A percentile compares a stretch with the other conserved stretches of the same genome.
Conservation (phyloP, 2,329 filamentous ascomycete genomes). For the Acrocalymma vagum region DNA sequence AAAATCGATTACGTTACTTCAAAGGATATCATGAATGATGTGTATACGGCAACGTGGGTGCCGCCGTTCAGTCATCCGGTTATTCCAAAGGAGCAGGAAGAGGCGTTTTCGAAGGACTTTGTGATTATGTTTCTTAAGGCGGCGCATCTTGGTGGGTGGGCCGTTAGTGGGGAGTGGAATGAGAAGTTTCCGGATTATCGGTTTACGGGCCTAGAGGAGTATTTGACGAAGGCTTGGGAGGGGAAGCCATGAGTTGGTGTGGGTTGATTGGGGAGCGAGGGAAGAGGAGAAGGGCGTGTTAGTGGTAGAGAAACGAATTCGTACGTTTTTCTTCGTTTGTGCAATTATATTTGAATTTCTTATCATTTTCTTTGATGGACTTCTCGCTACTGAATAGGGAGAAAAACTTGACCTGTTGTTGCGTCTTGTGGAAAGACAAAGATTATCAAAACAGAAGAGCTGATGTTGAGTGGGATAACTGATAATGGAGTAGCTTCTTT, state of each 20-base stretch:
- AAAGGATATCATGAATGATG: conserved; percentile 58
- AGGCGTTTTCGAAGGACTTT: conserved; percentile 47
- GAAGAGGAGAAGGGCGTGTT: no score
- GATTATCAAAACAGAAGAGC: no score
- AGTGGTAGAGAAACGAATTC: no score
- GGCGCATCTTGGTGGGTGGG: conserved; percentile 53
- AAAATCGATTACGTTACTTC: conserved; percentile 55
- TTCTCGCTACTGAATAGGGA: no score
- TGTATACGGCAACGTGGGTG: conserved; percentile 52
- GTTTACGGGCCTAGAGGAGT: conserved; percentile 53
- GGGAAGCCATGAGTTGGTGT: conserved; percentile 39
- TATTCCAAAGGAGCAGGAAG: conserved; percentile 46
- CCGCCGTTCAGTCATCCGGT: conserved; percentile 42
- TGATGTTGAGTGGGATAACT: no score
- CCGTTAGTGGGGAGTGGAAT: conserved; percentile 57
- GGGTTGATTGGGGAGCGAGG: no score
- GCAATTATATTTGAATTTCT: no score
- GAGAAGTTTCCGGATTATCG: conserved; percentile 54
- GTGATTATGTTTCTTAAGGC: conserved; percentile 54
- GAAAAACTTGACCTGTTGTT: no score
- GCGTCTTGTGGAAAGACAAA: no score
- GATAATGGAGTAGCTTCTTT: no score
- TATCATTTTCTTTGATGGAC: no score
- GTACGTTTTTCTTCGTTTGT: no score
- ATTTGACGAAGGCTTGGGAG: conserved; percentile 52